A percentile compares a stretch with the other conserved stretches of the same genome.
Evolutionary conservation across 768 basidiomycete genomes (phyloP).

Genomic region (Steccherinum ochraceum): DNA sequence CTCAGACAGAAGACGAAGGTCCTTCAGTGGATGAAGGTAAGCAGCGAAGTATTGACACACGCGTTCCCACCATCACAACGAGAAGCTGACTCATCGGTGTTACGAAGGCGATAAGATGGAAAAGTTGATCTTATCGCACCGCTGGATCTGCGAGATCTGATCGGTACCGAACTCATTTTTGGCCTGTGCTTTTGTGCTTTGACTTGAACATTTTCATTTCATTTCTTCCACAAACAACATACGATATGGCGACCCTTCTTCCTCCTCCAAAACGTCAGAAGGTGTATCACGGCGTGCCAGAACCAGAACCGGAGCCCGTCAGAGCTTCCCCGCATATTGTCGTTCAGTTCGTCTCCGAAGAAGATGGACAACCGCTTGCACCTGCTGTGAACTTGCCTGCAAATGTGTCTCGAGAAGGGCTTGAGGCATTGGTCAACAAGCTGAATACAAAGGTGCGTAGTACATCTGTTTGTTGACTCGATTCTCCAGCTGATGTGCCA

Average conservation of each 20-base stretch:
- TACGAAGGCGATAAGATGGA: too few relatives aligned
- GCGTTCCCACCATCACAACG: neutral
- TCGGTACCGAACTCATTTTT: too few relatives aligned
- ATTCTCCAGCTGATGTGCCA: slow-evolving; percentile 1
- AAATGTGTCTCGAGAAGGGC: slow-evolving; percentile 73
- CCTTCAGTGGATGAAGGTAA: too few relatives aligned
- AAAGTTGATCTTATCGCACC: too few relatives aligned
- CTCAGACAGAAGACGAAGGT: too few relatives aligned
- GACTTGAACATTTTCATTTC: too few relatives aligned
- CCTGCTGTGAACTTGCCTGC: slow-evolving; percentile 88
- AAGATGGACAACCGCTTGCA: slow-evolving; percentile 74
- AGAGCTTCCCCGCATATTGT: slow-evolving; percentile 61
- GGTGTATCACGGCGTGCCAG: slow-evolving; percentile 67
- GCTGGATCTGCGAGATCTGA: too few relatives aligned
- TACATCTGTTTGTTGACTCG: slow-evolving; percentile 3
- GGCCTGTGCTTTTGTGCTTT: too few relatives aligned
- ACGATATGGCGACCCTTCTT: slow-evolving; percentile 85
- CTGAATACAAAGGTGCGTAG: slow-evolving; percentile 62
- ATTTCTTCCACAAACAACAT: too few relatives aligned
- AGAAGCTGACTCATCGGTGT: neutral
- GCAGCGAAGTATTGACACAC: too few relatives aligned
- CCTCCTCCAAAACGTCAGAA: slow-evolving; percentile 90
- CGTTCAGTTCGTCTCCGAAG: slow-evolving; percentile 89
- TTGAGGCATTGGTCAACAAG: slow-evolving; percentile 88
- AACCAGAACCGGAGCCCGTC: slow-evolving; percentile 47